Evolutionary conservation across 805 yeast species (phyloP).

Genomic region (Torulaspora indica): DNA sequence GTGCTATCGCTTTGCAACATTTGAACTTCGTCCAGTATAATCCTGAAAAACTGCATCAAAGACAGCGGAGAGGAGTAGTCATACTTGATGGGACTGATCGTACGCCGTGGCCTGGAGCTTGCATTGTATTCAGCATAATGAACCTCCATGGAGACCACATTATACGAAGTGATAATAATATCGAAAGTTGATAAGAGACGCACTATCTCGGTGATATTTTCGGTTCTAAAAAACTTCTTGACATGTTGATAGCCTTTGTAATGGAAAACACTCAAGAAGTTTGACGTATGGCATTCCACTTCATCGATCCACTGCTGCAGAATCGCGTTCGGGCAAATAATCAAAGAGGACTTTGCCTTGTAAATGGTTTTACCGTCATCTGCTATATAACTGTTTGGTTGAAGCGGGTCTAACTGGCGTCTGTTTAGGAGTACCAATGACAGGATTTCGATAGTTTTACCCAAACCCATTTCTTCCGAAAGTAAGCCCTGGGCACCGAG

Average conservation of each 20-base stretch:
- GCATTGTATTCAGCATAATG: slow-evolving; percentile 75
- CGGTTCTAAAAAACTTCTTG: slow-evolving; percentile 25
- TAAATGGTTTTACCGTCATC: slow-evolving; percentile 25
- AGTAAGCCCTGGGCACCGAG: slow-evolving; percentile 51
- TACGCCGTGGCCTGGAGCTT: slow-evolving; percentile 32
- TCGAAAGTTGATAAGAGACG: slow-evolving; percentile 59
- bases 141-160: slow-evolving; percentile 64
- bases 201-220: slow-evolving; percentile 39
- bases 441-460: slow-evolving; percentile 84
- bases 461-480: slow-evolving; percentile 97
- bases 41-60: slow-evolving; percentile 80
- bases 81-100: slow-evolving; percentile 30
- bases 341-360: slow-evolving; percentile 65
- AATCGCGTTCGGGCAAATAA: slow-evolving; percentile 83
- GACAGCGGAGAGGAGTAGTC: slow-evolving; percentile 80
- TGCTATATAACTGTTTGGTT: slow-evolving; percentile 12
- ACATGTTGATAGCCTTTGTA: slow-evolving; percentile 55
- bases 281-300: slow-evolving; percentile 40
- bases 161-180: slow-evolving; percentile 75
- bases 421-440: slow-evolving; percentile 60
- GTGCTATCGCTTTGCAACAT: slow-evolving; percentile 71
- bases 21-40: slow-evolving; percentile 90
- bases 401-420: slow-evolving; percentile 32
- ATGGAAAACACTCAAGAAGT: slow-evolving; percentile 49
- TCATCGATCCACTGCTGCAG: slow-evolving; percentile 84